Evolutionary conservation across 2,329 filamentous ascomycete species (phyloP).

Genomic region (Claviceps paspali): DNA sequence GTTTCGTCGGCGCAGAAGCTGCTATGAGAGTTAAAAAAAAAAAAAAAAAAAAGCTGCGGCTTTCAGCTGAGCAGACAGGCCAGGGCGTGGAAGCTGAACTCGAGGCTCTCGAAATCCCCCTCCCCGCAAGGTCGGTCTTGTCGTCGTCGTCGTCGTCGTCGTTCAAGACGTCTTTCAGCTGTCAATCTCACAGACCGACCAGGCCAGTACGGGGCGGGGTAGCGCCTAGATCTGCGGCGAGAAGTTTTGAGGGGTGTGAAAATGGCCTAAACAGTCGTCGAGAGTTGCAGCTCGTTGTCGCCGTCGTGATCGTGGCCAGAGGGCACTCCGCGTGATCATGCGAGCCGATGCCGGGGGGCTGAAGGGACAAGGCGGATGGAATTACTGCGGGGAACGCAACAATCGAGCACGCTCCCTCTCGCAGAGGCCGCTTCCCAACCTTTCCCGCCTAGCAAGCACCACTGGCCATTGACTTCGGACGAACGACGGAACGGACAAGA

Average conservation of each 20-base stretch:
- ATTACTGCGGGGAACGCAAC: conserved; percentile 35
- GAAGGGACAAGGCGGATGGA: conserved; percentile 23
- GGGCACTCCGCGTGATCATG: conserved; percentile 1
- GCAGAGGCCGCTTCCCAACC: conserved; percentile 37
- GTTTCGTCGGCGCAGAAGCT: not conserved
- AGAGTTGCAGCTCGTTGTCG: not conserved
- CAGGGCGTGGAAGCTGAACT: not conserved
- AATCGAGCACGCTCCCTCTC: conserved; percentile 32
- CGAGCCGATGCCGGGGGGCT: conserved; percentile 4
- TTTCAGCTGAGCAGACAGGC: too few species aligned
- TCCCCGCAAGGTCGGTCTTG: conserved; percentile 3
- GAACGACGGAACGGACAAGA: conserved; percentile 8
- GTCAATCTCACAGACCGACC: conserved; percentile 3
- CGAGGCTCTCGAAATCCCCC: conserved; percentile 1
- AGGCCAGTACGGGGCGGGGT: conserved; percentile 3
- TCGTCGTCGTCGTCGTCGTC: not conserved
- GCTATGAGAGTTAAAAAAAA: too few species aligned
- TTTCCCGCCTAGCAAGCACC: conserved; percentile 37
- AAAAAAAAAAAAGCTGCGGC: too few species aligned
- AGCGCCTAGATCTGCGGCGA: not conserved
- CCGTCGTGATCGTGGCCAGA: not conserved
- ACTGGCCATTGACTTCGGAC: conserved; percentile 38
- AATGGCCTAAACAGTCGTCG: not conserved
- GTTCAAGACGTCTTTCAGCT: not conserved
- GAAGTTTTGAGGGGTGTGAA: not conserved